phyloP scores from a whole-genome alignment of 257 asterid genomes.

The Ilex aquifolium region DNA sequence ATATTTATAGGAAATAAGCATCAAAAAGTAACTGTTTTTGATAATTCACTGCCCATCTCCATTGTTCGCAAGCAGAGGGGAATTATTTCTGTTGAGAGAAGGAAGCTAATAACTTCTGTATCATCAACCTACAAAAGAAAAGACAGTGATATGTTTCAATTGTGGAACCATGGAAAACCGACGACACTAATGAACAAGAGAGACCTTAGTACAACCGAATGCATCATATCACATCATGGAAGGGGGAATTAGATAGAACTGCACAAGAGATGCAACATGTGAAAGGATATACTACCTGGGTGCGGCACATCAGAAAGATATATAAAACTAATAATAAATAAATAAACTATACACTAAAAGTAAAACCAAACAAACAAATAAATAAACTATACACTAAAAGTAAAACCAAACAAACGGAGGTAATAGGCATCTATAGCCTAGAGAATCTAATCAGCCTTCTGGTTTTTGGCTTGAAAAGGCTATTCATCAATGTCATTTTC shows the following conservation, averaged over 20 bases:
- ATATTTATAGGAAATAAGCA: neutral
- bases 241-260: neutral
- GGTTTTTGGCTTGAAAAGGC: too few relatives aligned
- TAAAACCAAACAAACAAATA: too few relatives aligned
- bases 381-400: too few relatives aligned
- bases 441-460: too few relatives aligned
- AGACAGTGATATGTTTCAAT: constrained; percentile 2
- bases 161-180: neutral
- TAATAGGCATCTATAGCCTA: too few relatives aligned
- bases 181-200: neutral
- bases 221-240: neutral
- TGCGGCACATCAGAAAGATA: too few relatives aligned
- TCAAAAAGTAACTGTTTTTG: constrained; percentile 57
- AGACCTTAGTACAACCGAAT: too few relatives aligned
- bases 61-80: constrained; percentile 91
- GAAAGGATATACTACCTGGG: neutral
- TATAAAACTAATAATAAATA: too few relatives aligned
- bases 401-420: too few relatives aligned
- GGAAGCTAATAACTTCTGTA: constrained; percentile 84
- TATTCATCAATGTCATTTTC: too few relatives aligned
- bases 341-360: too few relatives aligned
- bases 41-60: constrained; percentile 96
- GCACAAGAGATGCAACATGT: neutral
- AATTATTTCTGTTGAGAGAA: constrained; percentile 89
- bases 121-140: constrained; percentile 69